These are phyloP conservation scores for Sergeia podlipaevii DNA, from an alignment of 208 protist genomes.

Conservation along the genomic window DNA sequence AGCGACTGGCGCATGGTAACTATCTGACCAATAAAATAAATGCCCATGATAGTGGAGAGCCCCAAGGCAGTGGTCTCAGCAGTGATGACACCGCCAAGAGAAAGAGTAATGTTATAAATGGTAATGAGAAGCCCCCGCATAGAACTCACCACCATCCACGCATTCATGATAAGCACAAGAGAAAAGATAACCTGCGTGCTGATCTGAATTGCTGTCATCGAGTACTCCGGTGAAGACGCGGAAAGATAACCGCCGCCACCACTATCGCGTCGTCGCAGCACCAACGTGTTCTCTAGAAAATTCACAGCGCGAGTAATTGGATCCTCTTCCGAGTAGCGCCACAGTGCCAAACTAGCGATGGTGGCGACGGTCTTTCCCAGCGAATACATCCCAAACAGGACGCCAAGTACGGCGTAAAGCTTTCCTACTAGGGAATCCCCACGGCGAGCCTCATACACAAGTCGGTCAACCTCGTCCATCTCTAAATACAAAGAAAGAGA, in stretches of 20 bases:
- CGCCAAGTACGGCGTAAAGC: slow-evolving; percentile 39
- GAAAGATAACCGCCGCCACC: background rate
- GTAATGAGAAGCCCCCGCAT: slow-evolving; percentile 77
- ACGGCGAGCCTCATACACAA: slow-evolving; percentile 46
- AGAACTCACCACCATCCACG: slow-evolving; percentile 56
- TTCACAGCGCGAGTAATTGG: slow-evolving; percentile 42
- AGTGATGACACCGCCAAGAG: slow-evolving; percentile 37
- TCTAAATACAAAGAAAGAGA: slow-evolving; percentile 67
- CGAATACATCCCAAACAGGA: slow-evolving; percentile 53
- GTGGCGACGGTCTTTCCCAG: slow-evolving; percentile 43
- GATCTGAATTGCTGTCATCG: slow-evolving; percentile 20
- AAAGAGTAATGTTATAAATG: slow-evolving; percentile 69
- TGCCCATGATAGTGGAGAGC: slow-evolving; percentile 59
- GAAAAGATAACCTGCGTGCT: slow-evolving; percentile 27
- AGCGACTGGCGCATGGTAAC: slow-evolving; percentile 60
- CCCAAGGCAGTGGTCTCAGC: slow-evolving; percentile 56
- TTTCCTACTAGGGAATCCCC: slow-evolving; percentile 38
- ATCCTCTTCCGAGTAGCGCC: slow-evolving; percentile 36
- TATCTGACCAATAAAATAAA: slow-evolving; percentile 74
- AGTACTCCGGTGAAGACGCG: slow-evolving; percentile 12
- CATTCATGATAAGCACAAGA: slow-evolving; percentile 61
- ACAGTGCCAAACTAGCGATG: slow-evolving; percentile 31
- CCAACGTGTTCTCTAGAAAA: slow-evolving; percentile 35
- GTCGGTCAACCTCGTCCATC: slow-evolving; percentile 47
- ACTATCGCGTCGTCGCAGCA: slow-evolving; percentile 14